Conservation (phyloP, 768 basidiomycete genomes). For the Termitomyces sp. region DNA sequence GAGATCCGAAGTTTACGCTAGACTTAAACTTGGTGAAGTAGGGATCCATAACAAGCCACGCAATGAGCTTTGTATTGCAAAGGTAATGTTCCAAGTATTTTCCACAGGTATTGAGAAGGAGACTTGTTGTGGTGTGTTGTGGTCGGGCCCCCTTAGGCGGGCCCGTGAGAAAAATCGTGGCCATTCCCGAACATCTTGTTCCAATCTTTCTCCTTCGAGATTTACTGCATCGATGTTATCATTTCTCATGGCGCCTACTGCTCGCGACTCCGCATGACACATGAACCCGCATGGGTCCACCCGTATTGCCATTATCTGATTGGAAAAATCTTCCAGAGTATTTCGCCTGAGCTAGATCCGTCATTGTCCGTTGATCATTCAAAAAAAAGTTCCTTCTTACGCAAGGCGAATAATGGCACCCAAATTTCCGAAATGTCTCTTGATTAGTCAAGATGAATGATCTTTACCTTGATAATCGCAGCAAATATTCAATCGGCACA, state of each 20-base stretch:
- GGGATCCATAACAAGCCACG: neutral
- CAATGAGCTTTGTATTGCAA: neutral
- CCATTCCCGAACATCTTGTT: neutral
- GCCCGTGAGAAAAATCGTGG: neutral
- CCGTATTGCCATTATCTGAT: constrained; percentile 4
- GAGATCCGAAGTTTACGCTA: neutral
- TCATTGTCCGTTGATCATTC: neutral
- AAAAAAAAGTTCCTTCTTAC: neutral
- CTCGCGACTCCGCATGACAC: constrained; percentile 9
- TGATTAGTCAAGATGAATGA: constrained; percentile 6
- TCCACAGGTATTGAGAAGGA: neutral
- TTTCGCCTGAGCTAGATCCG: neutral
- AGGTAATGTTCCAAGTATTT: neutral
- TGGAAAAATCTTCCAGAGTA: neutral
- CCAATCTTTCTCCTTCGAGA: constrained; percentile 13
- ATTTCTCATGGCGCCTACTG: constrained; percentile 3
- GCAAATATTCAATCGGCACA: neutral
- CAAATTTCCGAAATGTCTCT: neutral
- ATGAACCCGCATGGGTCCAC: neutral
- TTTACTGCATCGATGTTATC: neutral
- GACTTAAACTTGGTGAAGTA: neutral
- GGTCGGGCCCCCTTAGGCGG: too few relatives aligned
- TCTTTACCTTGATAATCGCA: neutral
- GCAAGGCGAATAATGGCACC: constrained; percentile 3
- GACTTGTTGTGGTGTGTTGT: too few relatives aligned